These are phyloP conservation scores for Penstemon davidsonii DNA, from an alignment of 257 asterid species.

Conservation along the genomic window DNA sequence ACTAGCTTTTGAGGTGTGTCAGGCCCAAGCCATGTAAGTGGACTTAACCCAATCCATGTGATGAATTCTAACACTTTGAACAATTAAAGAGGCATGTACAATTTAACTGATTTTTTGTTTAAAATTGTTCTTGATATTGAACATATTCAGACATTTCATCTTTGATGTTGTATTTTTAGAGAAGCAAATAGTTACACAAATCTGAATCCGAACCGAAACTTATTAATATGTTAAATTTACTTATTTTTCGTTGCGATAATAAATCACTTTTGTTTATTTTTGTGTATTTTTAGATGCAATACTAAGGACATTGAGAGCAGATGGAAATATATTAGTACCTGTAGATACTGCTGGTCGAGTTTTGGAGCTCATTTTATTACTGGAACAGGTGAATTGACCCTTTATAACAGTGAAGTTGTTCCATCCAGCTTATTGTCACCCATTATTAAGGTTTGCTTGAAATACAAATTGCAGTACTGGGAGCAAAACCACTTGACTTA, in stretches of 20 bases:
- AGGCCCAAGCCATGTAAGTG: too few relatives aligned
- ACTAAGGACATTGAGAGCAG: constrained; percentile 62
- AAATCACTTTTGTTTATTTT: constrained; percentile 20
- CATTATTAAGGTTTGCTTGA: constrained; percentile 26
- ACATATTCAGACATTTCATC: constrained; percentile 9
- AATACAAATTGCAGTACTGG: constrained; percentile 79
- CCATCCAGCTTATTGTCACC: constrained; percentile 23
- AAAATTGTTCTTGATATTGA: constrained; percentile 2
- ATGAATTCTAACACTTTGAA: background rate
- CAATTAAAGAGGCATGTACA: constrained; percentile 5
- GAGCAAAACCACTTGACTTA: constrained; percentile 62
- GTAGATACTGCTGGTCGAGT: constrained; percentile 99
- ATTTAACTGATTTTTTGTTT: background rate
- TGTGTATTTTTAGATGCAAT: constrained; percentile 58
- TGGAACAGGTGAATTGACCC: constrained; percentile 71
- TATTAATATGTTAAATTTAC: background rate
- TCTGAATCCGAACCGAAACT: constrained; percentile 9
- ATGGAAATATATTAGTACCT: constrained; percentile 86
- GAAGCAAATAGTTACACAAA: background rate
- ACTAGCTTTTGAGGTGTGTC: too few relatives aligned
- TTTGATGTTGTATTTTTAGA: constrained; percentile 9
- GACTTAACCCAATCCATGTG: too few relatives aligned
- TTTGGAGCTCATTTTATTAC: constrained; percentile 78
- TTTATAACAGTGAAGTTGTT: constrained; percentile 19
- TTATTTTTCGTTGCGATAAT: constrained; percentile 6